Percentiles rank a stretch among this genome's conserved stretches.
Evolutionary conservation across 805 yeast species (phyloP).

Genomic region (Torulaspora gathmanii): DNA sequence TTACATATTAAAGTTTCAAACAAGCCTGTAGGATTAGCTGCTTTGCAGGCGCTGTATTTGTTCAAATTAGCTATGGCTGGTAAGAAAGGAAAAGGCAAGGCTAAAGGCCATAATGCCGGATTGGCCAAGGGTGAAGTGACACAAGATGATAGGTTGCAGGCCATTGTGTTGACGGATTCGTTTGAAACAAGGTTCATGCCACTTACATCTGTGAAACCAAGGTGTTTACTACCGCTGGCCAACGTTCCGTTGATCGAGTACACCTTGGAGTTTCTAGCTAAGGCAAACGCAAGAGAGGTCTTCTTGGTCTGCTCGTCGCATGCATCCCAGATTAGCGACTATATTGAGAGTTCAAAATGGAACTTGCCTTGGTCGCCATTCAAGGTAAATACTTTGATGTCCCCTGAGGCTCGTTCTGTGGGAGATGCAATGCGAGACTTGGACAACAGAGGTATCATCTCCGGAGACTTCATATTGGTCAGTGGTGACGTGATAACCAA

Average conservation of each 20-base stretch:
- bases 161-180: constrained; percentile 90
- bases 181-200: constrained; percentile 93
- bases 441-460: constrained; percentile 83
- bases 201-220: constrained; percentile 73
- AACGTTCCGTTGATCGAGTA: constrained; percentile 92
- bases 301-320: constrained; percentile 86
- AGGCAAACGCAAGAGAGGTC: constrained; percentile 85
- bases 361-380: constrained; percentile 68
- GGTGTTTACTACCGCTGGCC: constrained; percentile 89
- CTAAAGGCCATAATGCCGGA: constrained; percentile 32
- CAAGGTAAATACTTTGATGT: constrained; percentile 68
- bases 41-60: not conserved
- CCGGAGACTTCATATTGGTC: constrained; percentile 83
- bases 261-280: constrained; percentile 89
- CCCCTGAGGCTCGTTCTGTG: constrained; percentile 83
- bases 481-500: constrained; percentile 96
- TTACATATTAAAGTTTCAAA: not conserved
- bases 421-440: constrained; percentile 98
- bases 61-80: constrained; percentile 23
- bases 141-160: constrained; percentile 77
- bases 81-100: constrained; percentile 22
- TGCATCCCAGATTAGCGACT: constrained; percentile 80
- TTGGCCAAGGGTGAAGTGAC: constrained; percentile 48
- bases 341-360: constrained; percentile 75
- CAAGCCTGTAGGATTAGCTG: not conserved